A percentile compares a stretch with the other conserved stretches of the same genome.
These are phyloP conservation scores for Arthroderma sp. DNA, from an alignment of 2,329 filamentous ascomycete genomes.

Conservation along the genomic window DNA sequence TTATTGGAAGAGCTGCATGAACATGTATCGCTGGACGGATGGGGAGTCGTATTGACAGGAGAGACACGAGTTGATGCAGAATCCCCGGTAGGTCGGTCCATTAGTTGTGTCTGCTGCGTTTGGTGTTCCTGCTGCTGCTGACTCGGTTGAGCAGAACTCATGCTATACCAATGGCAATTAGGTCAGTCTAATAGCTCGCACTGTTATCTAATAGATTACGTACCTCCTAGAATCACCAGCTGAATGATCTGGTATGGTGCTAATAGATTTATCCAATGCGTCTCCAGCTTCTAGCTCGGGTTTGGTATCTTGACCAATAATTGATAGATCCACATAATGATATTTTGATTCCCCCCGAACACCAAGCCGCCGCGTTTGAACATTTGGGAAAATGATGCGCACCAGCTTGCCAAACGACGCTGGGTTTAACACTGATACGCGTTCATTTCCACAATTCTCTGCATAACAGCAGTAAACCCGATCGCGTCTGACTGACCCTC, in stretches of 20 bases:
- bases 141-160: not conserved
- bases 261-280: too few relatives aligned
- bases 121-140: not conserved
- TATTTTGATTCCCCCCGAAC: constrained; percentile 97
- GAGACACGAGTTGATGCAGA: too few relatives aligned
- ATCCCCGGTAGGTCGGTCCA: not conserved
- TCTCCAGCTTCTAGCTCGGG: constrained; percentile 7
- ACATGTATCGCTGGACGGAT: not conserved
- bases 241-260: too few relatives aligned
- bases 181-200: too few relatives aligned
- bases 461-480: constrained; percentile 94
- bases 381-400: constrained; percentile 84
- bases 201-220: too few relatives aligned
- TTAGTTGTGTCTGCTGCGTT: not conserved
- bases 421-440: constrained; percentile 88
- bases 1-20: not conserved
- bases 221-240: too few relatives aligned
- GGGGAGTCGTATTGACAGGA: too few relatives aligned
- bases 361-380: constrained; percentile 82
- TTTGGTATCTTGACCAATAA: constrained; percentile 33
- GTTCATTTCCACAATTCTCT: constrained; percentile 78
- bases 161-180: too few relatives aligned
- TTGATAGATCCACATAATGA: constrained; percentile 55
- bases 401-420: constrained; percentile 97
- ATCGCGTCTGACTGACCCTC: constrained; percentile 69